These are phyloP conservation scores for Trichophyton equinum DNA, from an alignment of 2,329 filamentous ascomycete species.

Conservation along the genomic window DNA sequence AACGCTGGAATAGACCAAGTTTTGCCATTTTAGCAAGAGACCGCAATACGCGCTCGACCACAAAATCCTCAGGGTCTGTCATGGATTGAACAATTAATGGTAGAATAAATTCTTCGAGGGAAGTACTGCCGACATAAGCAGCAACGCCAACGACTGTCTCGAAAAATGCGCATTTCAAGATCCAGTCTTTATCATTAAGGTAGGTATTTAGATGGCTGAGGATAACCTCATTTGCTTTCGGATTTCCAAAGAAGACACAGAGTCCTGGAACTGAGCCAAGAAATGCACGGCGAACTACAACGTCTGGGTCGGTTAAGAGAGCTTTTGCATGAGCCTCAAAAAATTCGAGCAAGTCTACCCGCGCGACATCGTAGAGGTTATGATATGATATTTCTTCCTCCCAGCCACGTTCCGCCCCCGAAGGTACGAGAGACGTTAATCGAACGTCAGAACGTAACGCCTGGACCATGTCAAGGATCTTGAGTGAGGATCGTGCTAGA, in stretches of 20 bases:
- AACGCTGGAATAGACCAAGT: slow-evolving; percentile 72
- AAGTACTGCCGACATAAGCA: slow-evolving; percentile 75
- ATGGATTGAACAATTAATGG: slow-evolving; percentile 92
- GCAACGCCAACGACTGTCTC: slow-evolving; percentile 89
- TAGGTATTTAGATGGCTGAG: slow-evolving; percentile 95
- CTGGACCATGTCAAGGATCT: slow-evolving; percentile 83
- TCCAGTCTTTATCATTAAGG: slow-evolving; percentile 91
- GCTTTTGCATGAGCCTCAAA: slow-evolving; percentile 84
- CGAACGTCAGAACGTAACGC: slow-evolving; percentile 74
- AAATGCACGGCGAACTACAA: slow-evolving; percentile 79
- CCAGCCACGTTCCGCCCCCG: slow-evolving; percentile 58
- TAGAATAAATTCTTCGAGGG: slow-evolving; percentile 85
- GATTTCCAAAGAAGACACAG: slow-evolving; percentile 86
- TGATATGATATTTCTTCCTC: slow-evolving; percentile 59
- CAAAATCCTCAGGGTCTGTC: slow-evolving; percentile 84
- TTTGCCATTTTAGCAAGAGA: slow-evolving; percentile 80
- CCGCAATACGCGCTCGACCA: slow-evolving; percentile 79
- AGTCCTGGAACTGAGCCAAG: slow-evolving; percentile 81
- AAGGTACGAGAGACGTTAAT: slow-evolving; percentile 62
- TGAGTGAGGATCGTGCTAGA: slow-evolving; percentile 69
- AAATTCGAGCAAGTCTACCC: slow-evolving; percentile 64
- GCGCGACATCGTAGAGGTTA: slow-evolving; percentile 76
- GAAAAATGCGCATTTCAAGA: slow-evolving; percentile 91
- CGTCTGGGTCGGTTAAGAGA: slow-evolving; percentile 73
- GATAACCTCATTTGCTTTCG: slow-evolving; percentile 90